Base-by-base conservation (phyloP, 768 basidiomycete genomes). In the Coprinopsis cinerea region DNA sequence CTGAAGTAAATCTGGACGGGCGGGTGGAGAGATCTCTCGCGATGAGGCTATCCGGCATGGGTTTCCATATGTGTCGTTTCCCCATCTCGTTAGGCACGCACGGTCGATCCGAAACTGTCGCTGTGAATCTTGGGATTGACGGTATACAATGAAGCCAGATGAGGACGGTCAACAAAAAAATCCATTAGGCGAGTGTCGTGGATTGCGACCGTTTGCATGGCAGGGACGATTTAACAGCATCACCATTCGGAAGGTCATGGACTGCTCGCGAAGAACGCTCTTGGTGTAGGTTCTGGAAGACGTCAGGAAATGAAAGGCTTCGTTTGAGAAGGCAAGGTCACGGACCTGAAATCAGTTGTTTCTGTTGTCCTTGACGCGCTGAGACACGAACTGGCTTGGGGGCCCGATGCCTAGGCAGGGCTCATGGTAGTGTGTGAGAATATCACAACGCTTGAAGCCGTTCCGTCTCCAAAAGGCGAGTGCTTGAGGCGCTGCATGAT, bases 71-170 rank as follows among this genome's bases (percentile, higher is more conserved):
- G 35, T 43, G 46, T 45, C 56, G 58, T 56, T 56, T 58, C 54
- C 41, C 59, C 59, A 52, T 53, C 44, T 57, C 34, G 42, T 53
- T 48, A 46, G 42, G 49, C 42, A 48, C 35, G 27, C 27, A 37
- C 24, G 39, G 55, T 53, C 56, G 59, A 64, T 63, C 59, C 60
- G 64, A 59, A 56, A 55, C 55, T 54, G 49, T 57, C 57, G 56
- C 53, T 22, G 11, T 20, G 9, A 39, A 39, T 39, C 37, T 39
- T 34, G 37, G 18, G 37, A 17, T 7, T 39, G 18, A 39, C 18
- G 37, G 13, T 41, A 42, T 39, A 14, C 37, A 39, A 39, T 39
- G 37, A 39, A 14, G 9, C 37, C 37, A 17, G 37, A 39, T 39
- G 37, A 9, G 18, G 18, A 20, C 37, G 23, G 27, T 15, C 43